Base-by-base conservation (phyloP, 129 eudicot genomes). In the Lonicera japonica region DNA sequence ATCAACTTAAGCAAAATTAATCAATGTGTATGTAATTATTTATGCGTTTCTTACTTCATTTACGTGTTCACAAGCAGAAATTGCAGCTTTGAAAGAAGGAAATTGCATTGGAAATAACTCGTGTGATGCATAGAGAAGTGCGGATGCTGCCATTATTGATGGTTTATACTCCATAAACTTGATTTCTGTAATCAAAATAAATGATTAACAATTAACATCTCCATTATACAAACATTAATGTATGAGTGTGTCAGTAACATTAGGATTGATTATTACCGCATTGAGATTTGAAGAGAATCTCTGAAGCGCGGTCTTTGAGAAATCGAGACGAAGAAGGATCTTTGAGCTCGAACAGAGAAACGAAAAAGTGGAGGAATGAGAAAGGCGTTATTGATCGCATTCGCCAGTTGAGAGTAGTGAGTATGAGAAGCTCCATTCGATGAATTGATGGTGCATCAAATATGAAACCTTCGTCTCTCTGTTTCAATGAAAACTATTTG, bases 341-440 rank as follows among this genome's bases (percentile, higher is more conserved):
- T 1, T 71, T 17, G 39, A 61, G 40, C 25, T 67, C 21, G 18
- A 53, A 70, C 20, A 80, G 24, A 16, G 81, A 75, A 18, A 75
- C 11, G 75, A 80, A 75, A 62, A 50, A 75, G 54, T 55, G 16
- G 59, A 80, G 69, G 63, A 80, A 80, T 12, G 81, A 68, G 72
- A 80, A 80, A 50, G 85, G 85, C 2, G 81, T 80, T 47, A 75
- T 63, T 5, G 75, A 75, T 36, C 78, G 65, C 81, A 75, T 75
- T 75, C 75, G 66, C 81, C 85, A 80, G 19, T 71, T 61, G 25
- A 80, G 78, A 55, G 63, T 54, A 5, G 75, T 56, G 52, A 80
- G 85, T 52, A 80, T 50, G 47, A 75, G 47, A 40, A 56, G 38
- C 73, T 80, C 81, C 85, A 80, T 80, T 41, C 75, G 67, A 16